Evolutionary conservation across 2,329 filamentous ascomycete species (phyloP).

Genomic region (Fusarium temperatum): DNA sequence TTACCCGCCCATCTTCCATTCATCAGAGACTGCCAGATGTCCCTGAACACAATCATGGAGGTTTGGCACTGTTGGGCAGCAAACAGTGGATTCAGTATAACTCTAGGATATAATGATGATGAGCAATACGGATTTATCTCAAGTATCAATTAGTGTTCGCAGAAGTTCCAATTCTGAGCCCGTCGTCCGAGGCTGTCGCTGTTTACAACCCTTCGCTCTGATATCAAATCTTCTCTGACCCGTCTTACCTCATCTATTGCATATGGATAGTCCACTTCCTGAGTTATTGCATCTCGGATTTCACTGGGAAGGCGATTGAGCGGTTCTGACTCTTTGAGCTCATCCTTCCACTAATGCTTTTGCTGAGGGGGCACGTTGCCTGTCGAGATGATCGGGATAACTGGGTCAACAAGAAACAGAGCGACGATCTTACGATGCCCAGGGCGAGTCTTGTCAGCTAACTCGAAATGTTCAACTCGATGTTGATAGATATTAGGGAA

Average conservation of each 20-base stretch:
- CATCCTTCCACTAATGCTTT: slow-evolving; percentile 47
- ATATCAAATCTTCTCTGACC: slow-evolving; percentile 16
- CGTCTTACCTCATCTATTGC: slow-evolving; percentile 7
- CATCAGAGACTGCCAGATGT: neutral
- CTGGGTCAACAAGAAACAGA: slow-evolving; percentile 68
- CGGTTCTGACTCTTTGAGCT: neutral
- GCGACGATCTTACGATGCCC: slow-evolving; percentile 69
- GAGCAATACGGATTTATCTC: neutral
- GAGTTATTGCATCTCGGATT: neutral
- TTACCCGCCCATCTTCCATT: neutral
- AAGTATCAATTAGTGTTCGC: neutral
- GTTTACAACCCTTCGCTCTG: neutral
- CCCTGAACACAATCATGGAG: neutral
- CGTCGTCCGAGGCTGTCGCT: neutral
- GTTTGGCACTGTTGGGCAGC: neutral
- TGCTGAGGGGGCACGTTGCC: slow-evolving; percentile 56
- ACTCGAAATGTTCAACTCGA: slow-evolving; percentile 59
- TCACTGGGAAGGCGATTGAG: neutral
- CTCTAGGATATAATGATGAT: neutral
- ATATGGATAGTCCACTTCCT: neutral
- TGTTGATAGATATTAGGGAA: slow-evolving; percentile 66
- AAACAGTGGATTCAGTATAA: neutral
- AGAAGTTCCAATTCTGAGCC: slow-evolving; percentile 2
- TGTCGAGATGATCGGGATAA: slow-evolving; percentile 53
- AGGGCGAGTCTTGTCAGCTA: slow-evolving; percentile 60